These are phyloP conservation scores for Globisporangium splendens DNA, from an alignment of 352 stramenopile genomes.

Conservation along the genomic window DNA sequence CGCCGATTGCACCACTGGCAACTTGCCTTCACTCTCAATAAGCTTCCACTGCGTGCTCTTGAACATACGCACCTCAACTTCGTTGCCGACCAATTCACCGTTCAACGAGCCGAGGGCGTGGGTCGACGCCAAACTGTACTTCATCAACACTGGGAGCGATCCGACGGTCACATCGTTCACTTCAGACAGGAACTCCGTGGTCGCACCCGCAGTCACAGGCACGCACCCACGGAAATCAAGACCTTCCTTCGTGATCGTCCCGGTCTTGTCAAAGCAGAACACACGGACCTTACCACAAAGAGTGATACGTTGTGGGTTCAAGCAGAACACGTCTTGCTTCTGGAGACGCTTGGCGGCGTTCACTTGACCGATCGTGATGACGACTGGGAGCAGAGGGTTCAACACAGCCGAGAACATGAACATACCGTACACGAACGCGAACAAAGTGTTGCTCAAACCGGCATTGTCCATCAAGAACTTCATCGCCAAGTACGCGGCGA, in stretches of 20 bases:
- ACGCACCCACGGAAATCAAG: constrained; percentile 78
- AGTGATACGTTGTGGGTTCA: constrained; percentile 81
- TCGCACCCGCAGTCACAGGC: constrained; percentile 22
- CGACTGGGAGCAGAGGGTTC: constrained; percentile 83
- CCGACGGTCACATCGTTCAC: constrained; percentile 57
- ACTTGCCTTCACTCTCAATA: constrained; percentile 41
- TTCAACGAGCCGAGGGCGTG: constrained; percentile 76
- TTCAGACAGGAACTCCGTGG: constrained; percentile 42
- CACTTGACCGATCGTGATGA: constrained; percentile 87
- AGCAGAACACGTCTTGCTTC: constrained; percentile 71
- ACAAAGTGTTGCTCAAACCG: constrained; percentile 66
- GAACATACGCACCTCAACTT: constrained; percentile 89
- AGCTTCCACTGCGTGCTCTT: constrained; percentile 65
- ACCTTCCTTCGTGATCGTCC: constrained; percentile 89
- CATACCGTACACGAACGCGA: constrained; percentile 70
- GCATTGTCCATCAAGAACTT: constrained; percentile 67
- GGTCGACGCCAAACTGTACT: constrained; percentile 75
- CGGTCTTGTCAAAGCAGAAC: constrained; percentile 93
- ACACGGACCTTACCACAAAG: constrained; percentile 88
- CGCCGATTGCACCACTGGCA: constrained; percentile 39
- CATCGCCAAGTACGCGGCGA: constrained; percentile 73
- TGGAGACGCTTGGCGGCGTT: constrained; percentile 80
- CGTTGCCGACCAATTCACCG: constrained; percentile 78
- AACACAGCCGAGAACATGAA: constrained; percentile 80
- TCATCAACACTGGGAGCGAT: constrained; percentile 36